phyloP scores from a whole-genome alignment of 805 yeast species.

The Barnettozyma californica region DNA sequence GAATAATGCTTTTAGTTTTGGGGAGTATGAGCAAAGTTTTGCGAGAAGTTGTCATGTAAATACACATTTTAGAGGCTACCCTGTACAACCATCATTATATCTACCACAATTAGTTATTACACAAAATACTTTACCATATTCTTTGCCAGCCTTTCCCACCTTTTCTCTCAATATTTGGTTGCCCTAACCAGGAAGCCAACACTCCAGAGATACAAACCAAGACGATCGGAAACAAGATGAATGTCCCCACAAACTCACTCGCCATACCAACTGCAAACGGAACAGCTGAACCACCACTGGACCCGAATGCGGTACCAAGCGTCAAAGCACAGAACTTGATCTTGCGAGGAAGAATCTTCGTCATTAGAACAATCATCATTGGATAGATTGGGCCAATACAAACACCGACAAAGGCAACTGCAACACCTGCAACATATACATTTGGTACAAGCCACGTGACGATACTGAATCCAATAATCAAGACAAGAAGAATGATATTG shows the following conservation, averaged over 20 bases:
- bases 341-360: conserved; percentile 43
- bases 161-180: conserved; percentile 40
- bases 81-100: not conserved
- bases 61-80: not conserved
- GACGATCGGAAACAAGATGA: conserved; percentile 44
- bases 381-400: conserved; percentile 55
- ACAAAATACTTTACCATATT: conserved; percentile 16
- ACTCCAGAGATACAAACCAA: conserved; percentile 34
- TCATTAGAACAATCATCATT: conserved; percentile 41
- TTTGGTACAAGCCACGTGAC: conserved; percentile 46
- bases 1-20: not conserved
- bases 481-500: conserved; percentile 30
- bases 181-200: conserved; percentile 35
- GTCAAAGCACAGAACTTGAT: conserved; percentile 47
- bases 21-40: not conserved
- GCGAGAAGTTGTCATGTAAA: not conserved
- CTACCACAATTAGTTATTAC: not conserved
- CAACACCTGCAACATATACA: conserved; percentile 40
- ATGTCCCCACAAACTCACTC: conserved; percentile 42
- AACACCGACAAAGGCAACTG: conserved; percentile 43
- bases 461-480: conserved; percentile 34
- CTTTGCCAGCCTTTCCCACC: conserved; percentile 21
- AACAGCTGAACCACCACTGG: conserved; percentile 52
- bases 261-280: conserved; percentile 50
- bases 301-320: conserved; percentile 49